Conservation (phyloP, 1,139 yeast species). For the Geotrichum restrictum region DNA sequence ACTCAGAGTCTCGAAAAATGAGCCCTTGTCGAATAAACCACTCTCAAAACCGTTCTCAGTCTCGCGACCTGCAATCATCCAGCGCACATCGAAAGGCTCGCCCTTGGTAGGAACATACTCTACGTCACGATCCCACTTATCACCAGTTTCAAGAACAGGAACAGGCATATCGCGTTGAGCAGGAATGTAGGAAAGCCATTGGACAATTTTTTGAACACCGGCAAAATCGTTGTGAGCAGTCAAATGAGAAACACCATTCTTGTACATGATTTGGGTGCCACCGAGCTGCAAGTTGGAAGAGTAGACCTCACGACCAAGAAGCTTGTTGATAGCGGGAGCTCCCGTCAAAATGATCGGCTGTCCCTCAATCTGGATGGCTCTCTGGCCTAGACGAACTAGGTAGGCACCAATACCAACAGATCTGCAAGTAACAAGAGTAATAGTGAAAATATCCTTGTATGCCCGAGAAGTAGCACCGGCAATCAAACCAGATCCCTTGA, state of each 20-base stretch:
- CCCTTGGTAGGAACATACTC: conserved; percentile 70
- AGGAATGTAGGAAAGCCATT: conserved; percentile 94
- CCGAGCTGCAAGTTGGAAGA: conserved; percentile 95
- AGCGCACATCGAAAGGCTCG: conserved; percentile 85
- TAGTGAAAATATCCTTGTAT: conserved; percentile 92
- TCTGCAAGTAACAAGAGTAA: conserved; percentile 94
- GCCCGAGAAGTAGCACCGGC: conserved; percentile 99
- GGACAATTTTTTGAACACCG: conserved; percentile 90
- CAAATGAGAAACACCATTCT: conserved; percentile 94
- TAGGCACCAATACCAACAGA: conserved; percentile 99
- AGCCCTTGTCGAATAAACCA: conserved; percentile 87
- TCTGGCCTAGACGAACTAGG: conserved; percentile 94
- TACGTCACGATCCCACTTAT: conserved; percentile 90
- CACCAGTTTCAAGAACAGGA: conserved; percentile 76
- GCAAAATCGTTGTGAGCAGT: conserved; percentile 95
- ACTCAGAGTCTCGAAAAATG: conserved; percentile 94
- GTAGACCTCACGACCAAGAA: conserved; percentile 94
- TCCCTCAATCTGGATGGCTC: conserved; percentile 98
- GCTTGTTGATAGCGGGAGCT: conserved; percentile 96
- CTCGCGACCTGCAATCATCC: conserved; percentile 86
- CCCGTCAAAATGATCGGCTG: conserved; percentile 98
- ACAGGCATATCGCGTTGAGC: conserved; percentile 87
- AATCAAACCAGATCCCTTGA: conserved; percentile 95
- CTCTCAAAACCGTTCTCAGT: conserved; percentile 67
- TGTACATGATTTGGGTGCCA: conserved; percentile 98